phyloP scores from a whole-genome alignment of 169 alveolate genomes.

The Plasmodium gaboni region DNA sequence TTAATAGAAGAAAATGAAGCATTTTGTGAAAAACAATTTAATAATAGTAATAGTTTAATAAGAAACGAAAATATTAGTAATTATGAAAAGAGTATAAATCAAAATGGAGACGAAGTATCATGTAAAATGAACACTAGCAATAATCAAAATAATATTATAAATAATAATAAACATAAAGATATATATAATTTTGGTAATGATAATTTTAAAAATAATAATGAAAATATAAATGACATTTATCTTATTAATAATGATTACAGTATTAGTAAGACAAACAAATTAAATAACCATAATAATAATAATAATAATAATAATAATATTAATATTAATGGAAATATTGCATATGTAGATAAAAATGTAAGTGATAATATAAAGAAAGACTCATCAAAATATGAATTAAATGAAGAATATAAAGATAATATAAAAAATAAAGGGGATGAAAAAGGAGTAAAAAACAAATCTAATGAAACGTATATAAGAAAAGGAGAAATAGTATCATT shows the following conservation, averaged over 20 bases:
- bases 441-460: background rate
- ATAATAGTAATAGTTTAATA: background rate
- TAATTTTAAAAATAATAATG: background rate
- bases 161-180: background rate
- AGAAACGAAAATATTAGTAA: background rate
- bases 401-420: background rate
- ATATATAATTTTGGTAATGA: constrained; percentile 1
- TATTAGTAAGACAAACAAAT: background rate
- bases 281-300: background rate
- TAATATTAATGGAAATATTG: background rate
- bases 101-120: constrained; percentile 12
- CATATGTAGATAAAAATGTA: background rate
- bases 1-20: background rate
- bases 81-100: background rate
- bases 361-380: background rate
- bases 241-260: background rate
- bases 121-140: constrained; percentile 8
- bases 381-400: background rate
- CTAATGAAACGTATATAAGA: constrained; percentile 45
- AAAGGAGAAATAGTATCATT: constrained; percentile 80
- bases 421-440: background rate
- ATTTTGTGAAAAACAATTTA: background rate
- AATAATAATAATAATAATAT: background rate
- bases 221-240: background rate
- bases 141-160: background rate